Evolutionary conservation across 73 alveolate genomes (phyloP), one percentile per base, ranked within the genome.

Genomic region (Paramecium sonneborni): DNA sequence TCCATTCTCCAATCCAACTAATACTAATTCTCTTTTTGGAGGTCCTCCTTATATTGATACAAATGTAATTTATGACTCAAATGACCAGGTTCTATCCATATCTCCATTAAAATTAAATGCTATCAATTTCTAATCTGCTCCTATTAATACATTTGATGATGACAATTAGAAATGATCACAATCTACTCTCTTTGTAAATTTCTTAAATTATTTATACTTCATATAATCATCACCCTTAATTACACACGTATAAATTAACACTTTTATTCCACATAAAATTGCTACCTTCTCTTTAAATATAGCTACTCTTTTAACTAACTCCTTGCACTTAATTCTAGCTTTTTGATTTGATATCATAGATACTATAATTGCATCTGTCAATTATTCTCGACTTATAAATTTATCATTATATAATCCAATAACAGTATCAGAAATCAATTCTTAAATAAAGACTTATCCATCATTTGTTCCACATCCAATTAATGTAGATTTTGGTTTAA

Each of bases 221-320:
- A 86, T 86, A 41, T 58, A 20, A 39, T 34, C 67, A 23, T 86
- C 93, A 32, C 85, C 88, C 32, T 48, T 11, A n/a, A 76, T 41
- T 9, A 68, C 72, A 14, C 93, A 74, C 4, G 62, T 76, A 62
- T 86, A 86, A 21, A 86, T 38, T 24, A 86, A 38, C 7, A 86
- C 72, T 35, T 76, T 86, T 38, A 41, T 62, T 35, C 88, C 85
- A 62, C 84, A 86, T 6, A 62, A 23, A 15, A 76, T 57, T 0
- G 93, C 93, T 3, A 86, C 76, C 32, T 86, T 86, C 69, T 86
- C 93, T 48, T 86, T 86, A 37, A 57, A 86, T 1, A 86, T 86
- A 38, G 88, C 85, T 4, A 86, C 85, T 12, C 48, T 86, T 57
- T 62, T 86, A 24, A 86, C 93, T 15, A 86, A 34, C 14, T 86